A percentile compares a stretch with the other conserved stretches of the same genome.
Evolutionary conservation across 164 flowering plant species (phyloP).

Genomic region (Hamamelis virginiana): DNA sequence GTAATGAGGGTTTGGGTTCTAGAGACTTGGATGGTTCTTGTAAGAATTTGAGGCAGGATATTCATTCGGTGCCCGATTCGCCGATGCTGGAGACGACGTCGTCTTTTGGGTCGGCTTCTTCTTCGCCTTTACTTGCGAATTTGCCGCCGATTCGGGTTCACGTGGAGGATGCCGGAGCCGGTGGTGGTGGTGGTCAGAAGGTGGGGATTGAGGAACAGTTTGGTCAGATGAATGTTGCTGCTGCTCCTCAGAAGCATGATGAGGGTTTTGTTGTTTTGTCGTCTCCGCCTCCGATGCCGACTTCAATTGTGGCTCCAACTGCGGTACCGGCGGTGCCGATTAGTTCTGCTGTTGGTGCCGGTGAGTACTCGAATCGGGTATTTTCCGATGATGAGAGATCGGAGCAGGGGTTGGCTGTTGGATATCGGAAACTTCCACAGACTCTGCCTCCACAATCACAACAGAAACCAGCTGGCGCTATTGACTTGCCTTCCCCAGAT

Average conservation of each 20-base stretch:
- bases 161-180: constrained; percentile 37
- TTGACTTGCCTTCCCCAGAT: constrained; percentile 53
- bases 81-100: constrained; percentile 80
- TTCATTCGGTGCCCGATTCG: constrained; percentile 73
- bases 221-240: constrained; percentile 46
- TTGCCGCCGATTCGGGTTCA: constrained; percentile 74
- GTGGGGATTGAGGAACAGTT: constrained; percentile 72
- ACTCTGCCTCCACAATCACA: constrained; percentile 23
- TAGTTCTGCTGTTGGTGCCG: constrained; percentile 18
- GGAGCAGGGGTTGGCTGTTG: constrained; percentile 57
- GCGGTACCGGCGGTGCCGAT: constrained; percentile 16
- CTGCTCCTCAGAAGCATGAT: constrained; percentile 35
- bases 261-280: constrained; percentile 39
- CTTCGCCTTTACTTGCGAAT: constrained; percentile 65
- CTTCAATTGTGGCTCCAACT: constrained; percentile 15
- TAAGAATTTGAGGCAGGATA: constrained; percentile 44
- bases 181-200: constrained; percentile 25
- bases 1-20: constrained; percentile 1
- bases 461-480: constrained; percentile 33
- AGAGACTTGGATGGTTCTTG: constrained; percentile 16
- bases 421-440: constrained; percentile 35
- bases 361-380: constrained; percentile 48
- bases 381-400: constrained; percentile 80
- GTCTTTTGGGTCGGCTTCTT: constrained; percentile 74
- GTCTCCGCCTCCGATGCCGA: constrained; percentile 41